phyloP scores from a whole-genome alignment of 352 stramenopile genomes.

The Salisapilia sapeloensis region DNA sequence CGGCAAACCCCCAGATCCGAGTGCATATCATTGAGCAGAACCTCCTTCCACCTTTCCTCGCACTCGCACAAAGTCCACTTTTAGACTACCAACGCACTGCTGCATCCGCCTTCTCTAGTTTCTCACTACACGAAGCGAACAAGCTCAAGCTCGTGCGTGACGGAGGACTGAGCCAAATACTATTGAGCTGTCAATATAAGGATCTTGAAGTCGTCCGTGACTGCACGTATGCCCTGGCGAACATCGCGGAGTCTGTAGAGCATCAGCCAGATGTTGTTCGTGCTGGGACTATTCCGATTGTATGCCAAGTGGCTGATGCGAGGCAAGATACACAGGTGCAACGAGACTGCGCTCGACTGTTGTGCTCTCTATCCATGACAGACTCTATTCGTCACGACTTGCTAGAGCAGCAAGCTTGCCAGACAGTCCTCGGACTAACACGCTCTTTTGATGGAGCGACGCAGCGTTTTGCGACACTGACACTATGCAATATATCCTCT shows the following conservation, averaged over 20 bases:
- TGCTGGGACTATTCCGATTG: conserved; percentile 63
- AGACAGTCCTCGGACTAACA: conserved; percentile 86
- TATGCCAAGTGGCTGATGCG: conserved; percentile 50
- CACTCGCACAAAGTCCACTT: conserved; percentile 80
- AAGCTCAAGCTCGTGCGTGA: conserved; percentile 89
- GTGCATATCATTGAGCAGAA: conserved; percentile 85
- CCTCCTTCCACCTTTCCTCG: conserved; percentile 82
- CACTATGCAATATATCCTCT: conserved; percentile 86
- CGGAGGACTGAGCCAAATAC: conserved; percentile 78
- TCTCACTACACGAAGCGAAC: conserved; percentile 87
- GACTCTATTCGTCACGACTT: conserved; percentile 73
- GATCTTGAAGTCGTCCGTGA: conserved; percentile 88
- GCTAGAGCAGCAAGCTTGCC: conserved; percentile 61
- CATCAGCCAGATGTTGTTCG: conserved; percentile 82
- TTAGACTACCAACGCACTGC: conserved; percentile 87
- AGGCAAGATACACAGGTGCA: conserved; percentile 87
- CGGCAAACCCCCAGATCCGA: conserved; percentile 86
- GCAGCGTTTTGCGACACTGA: conserved; percentile 89
- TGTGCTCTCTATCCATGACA: conserved; percentile 84
- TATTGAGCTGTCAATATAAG: conserved; percentile 79
- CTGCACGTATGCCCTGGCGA: conserved; percentile 89
- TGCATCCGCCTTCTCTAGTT: conserved; percentile 84
- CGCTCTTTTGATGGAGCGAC: conserved; percentile 85
- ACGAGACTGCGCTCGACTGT: conserved; percentile 81
- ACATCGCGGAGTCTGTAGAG: conserved; percentile 82